phyloP scores from a whole-genome alignment of 78 protist species.

The Cavenderia fasciculata region DNA sequence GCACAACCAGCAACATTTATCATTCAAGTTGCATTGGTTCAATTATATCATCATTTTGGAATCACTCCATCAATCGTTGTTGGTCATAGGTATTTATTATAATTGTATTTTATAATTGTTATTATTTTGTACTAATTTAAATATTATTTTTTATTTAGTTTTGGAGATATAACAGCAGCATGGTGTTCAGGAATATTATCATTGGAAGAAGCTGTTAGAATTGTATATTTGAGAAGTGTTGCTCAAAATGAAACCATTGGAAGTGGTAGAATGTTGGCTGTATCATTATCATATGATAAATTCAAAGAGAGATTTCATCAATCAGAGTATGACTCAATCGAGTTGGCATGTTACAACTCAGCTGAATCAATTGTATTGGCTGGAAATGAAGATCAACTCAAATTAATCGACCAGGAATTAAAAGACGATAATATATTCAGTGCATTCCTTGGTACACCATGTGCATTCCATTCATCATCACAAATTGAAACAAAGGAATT shows the following conservation, averaged over 20 bases:
- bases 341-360: slow-evolving; percentile 24
- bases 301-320: background rate
- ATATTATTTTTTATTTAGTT: background rate
- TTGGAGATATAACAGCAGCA: slow-evolving; percentile 18
- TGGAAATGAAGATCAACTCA: background rate
- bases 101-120: background rate
- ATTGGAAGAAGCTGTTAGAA: background rate
- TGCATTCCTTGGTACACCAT: slow-evolving; percentile 7
- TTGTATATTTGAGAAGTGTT: background rate
- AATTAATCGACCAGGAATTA: background rate
- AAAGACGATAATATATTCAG: background rate
- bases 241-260: slow-evolving; percentile 30
- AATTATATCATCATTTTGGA: slow-evolving; percentile 25
- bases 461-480: slow-evolving; percentile 35
- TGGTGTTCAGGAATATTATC: slow-evolving; percentile 8
- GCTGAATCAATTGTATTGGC: slow-evolving; percentile 6
- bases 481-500: background rate
- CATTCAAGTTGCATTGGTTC: slow-evolving; percentile 12
- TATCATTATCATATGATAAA: background rate
- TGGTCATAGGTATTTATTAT: slow-evolving; percentile 30
- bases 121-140: background rate
- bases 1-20: slow-evolving; percentile 24
- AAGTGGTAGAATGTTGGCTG: slow-evolving; percentile 34
- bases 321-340: background rate
- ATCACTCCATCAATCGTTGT: background rate